These are phyloP conservation scores for Platanus orientalis DNA, from an alignment of 164 flowering plant species.

Conservation along the genomic window DNA sequence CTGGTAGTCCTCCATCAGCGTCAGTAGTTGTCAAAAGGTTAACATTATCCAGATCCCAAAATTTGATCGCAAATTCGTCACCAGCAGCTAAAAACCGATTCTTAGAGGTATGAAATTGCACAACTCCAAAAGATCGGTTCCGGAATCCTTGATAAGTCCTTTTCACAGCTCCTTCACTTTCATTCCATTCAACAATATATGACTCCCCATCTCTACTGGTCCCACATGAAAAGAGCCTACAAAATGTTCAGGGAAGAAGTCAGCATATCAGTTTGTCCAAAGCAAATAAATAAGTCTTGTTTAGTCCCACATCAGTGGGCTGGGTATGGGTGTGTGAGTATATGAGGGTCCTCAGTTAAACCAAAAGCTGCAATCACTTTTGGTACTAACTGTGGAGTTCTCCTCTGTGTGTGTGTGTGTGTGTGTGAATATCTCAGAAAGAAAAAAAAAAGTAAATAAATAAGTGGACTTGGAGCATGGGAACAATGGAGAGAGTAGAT, in stretches of 20 bases:
- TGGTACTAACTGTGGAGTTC: too few species aligned
- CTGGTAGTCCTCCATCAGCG: slow-evolving; percentile 84
- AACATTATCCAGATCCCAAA: slow-evolving; percentile 87
- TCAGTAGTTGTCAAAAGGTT: slow-evolving; percentile 61
- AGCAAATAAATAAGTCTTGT: too few species aligned
- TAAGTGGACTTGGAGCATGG: not conserved
- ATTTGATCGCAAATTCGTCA: slow-evolving; percentile 74
- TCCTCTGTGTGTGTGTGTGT: too few species aligned
- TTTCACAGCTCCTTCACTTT: slow-evolving; percentile 89
- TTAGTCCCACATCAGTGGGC: too few species aligned
- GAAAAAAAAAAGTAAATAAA: not conserved
- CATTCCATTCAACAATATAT: slow-evolving; percentile 88
- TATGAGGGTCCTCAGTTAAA: too few species aligned
- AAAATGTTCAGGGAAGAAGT: slow-evolving; percentile 7
- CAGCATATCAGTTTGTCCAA: not conserved
- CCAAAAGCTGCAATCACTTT: too few species aligned
- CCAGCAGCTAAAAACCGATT: slow-evolving; percentile 84
- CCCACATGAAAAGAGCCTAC: slow-evolving; percentile 86
- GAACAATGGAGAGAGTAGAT: slow-evolving; percentile 2
- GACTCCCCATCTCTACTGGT: slow-evolving; percentile 92
- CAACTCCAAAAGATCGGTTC: slow-evolving; percentile 71
- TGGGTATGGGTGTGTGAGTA: too few species aligned
- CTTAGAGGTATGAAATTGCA: slow-evolving; percentile 81
- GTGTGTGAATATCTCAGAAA: too few species aligned
- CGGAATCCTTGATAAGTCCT: slow-evolving; percentile 76